Evolutionary conservation across 108 stramenopile genomes (phyloP).

Genomic region (Asterionellopsis glacialis): DNA sequence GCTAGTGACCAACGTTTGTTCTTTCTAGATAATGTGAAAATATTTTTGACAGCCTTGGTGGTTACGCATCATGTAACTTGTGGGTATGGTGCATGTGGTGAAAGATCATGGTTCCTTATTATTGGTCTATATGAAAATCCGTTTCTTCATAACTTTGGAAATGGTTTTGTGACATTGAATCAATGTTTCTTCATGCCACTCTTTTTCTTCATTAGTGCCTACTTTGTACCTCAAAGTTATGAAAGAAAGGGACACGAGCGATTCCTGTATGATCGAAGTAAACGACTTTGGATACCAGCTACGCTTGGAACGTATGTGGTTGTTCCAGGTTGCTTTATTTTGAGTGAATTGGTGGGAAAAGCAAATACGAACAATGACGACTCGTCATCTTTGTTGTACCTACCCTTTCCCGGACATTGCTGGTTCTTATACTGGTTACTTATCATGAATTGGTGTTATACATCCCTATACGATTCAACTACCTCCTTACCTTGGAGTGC

Average conservation of each 20-base stretch:
- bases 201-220: slow-evolving; percentile 10
- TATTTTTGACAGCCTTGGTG: slow-evolving; percentile 7
- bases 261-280: background rate
- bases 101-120: background rate
- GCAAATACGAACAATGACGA: too few relatives aligned
- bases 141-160: background rate
- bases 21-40: slow-evolving; percentile 8
- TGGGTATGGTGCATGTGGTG: slow-evolving; percentile 5
- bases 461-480: background rate
- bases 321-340: background rate
- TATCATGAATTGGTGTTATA: slow-evolving; percentile 6
- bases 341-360: background rate
- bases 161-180: slow-evolving; percentile 3
- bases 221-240: slow-evolving; percentile 7
- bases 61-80: slow-evolving; percentile 2
- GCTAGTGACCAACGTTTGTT: background rate
- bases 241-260: background rate
- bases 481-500: background rate
- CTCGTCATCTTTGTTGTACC: background rate
- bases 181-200: slow-evolving; percentile 12
- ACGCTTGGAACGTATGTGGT: background rate
- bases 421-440: slow-evolving; percentile 12
- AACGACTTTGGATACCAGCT: slow-evolving; percentile 6
- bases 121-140: slow-evolving; percentile 9
- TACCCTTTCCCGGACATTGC: background rate